These are phyloP conservation scores for Cadophora gregata DNA, from an alignment of 2,329 filamentous ascomycete genomes.

Conservation along the genomic window DNA sequence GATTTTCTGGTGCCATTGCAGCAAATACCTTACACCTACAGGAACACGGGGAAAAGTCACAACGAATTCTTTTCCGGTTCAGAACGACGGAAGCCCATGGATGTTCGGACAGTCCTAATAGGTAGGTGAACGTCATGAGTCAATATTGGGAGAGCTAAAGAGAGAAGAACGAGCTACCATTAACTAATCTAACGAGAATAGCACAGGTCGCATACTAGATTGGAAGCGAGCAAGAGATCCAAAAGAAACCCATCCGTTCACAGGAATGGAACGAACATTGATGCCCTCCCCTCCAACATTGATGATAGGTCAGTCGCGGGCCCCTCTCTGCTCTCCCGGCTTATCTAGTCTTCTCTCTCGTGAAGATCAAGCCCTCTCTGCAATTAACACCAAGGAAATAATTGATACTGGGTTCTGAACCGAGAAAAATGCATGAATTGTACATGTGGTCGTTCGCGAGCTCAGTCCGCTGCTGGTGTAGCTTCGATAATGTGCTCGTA, in stretches of 20 bases:
- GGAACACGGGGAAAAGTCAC: too few relatives aligned
- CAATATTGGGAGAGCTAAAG: too few relatives aligned
- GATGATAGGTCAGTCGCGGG: conserved; percentile 58
- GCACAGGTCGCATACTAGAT: conserved; percentile 43
- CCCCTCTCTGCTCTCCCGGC: not conserved
- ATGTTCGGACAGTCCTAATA: too few relatives aligned
- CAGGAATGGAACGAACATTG: conserved; percentile 45
- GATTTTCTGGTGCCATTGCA: too few relatives aligned
- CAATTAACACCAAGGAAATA: not conserved
- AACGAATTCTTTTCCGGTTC: too few relatives aligned
- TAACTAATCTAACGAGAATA: not conserved
- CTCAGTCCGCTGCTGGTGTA: conserved; percentile 70
- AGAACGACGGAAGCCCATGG: too few relatives aligned
- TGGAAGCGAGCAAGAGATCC: conserved; percentile 59
- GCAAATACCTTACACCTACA: too few relatives aligned
- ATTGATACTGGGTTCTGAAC: not conserved
- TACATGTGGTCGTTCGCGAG: conserved; percentile 83
- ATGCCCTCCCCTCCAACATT: conserved; percentile 74
- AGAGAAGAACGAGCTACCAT: too few relatives aligned
- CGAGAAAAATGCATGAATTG: conserved; percentile 71
- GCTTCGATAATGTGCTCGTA: conserved; percentile 68
- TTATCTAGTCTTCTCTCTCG: not conserved
- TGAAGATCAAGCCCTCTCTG: not conserved
- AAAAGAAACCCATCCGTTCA: conserved; percentile 64
- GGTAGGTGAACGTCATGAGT: too few relatives aligned